phyloP scores from a whole-genome alignment of 208 protist genomes.

The Crithidia fasciculata region DNA sequence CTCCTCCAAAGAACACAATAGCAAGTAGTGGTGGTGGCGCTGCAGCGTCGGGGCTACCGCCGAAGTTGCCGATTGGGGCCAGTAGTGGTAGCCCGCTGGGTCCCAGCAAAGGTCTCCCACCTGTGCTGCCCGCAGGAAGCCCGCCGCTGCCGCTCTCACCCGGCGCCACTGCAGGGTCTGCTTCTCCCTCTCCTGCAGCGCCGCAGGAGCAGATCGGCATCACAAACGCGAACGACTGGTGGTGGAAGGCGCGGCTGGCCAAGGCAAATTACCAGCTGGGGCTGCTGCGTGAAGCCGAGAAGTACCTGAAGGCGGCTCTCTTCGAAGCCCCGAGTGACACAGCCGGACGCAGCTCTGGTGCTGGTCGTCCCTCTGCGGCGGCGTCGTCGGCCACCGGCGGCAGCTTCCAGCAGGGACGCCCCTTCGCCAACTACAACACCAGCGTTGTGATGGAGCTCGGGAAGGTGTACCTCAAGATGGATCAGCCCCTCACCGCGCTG shows the following conservation, averaged over 20 bases:
- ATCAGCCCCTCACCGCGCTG: conserved; percentile 94
- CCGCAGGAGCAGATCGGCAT: conserved; percentile 52
- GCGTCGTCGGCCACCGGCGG: not conserved
- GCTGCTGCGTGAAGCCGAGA: conserved; percentile 94
- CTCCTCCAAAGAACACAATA: conserved; percentile 2
- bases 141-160: not conserved
- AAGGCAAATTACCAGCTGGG: conserved; percentile 95
- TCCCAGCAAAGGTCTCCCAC: conserved; percentile 9
- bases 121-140: conserved; percentile 21
- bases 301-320: conserved; percentile 85
- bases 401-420: conserved; percentile 7
- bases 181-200: no score
- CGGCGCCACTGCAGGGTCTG: not conserved
- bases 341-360: not conserved
- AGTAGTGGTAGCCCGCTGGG: conserved; percentile 4
- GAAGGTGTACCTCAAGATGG: conserved; percentile 94
- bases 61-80: conserved; percentile 15
- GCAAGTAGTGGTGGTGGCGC: not conserved
- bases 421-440: conserved; percentile 83
- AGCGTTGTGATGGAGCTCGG: conserved; percentile 88
- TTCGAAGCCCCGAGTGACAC: conserved; percentile 34
- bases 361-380: not conserved
- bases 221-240: conserved; percentile 89
- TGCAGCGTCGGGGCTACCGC: not conserved
- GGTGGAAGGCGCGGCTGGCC: conserved; percentile 94